These are phyloP conservation scores for Kodamaea kakaduensis DNA, from an alignment of 805 yeast genomes.

Conservation along the genomic window DNA sequence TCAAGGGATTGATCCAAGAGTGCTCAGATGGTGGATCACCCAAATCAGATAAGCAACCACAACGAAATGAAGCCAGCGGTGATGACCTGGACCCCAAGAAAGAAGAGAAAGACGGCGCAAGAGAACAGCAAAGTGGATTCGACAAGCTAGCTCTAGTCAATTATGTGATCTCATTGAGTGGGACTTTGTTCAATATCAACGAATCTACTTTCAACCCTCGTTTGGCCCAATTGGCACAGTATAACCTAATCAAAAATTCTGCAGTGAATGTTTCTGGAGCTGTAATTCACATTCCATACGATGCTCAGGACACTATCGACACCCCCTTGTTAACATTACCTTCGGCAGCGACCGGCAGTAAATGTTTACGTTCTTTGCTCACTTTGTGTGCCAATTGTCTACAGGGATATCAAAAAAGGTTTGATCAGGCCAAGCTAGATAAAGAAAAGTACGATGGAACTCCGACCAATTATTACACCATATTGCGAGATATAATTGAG, in stretches of 20 bases:
- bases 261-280: slow-evolving; percentile 26
- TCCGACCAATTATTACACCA: slow-evolving; percentile 12
- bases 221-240: slow-evolving; percentile 27
- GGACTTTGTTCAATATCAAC: slow-evolving; percentile 35
- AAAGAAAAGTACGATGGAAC: slow-evolving; percentile 13
- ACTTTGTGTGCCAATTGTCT: slow-evolving; percentile 24
- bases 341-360: slow-evolving; percentile 17
- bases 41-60: slow-evolving; percentile 11
- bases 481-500: slow-evolving; percentile 20
- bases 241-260: slow-evolving; percentile 22
- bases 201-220: slow-evolving; percentile 28
- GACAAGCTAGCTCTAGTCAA: slow-evolving; percentile 28
- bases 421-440: slow-evolving; percentile 24
- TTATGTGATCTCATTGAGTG: slow-evolving; percentile 29
- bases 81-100: not conserved
- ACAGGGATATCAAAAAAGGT: slow-evolving; percentile 37
- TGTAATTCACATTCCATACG: slow-evolving; percentile 41
- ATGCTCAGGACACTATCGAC: slow-evolving; percentile 32
- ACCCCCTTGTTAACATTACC: slow-evolving; percentile 32
- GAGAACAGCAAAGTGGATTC: slow-evolving; percentile 3
- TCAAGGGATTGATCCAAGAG: slow-evolving; percentile 23
- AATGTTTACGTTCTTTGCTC: slow-evolving; percentile 28
- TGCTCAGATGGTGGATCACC: too few species aligned
- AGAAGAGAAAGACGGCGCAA: not conserved
- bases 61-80: not conserved